Evolutionary conservation across 257 asterid genomes (phyloP), one percentile per base, ranked within the genome.

Genomic region (Fraxinus anomala): DNA sequence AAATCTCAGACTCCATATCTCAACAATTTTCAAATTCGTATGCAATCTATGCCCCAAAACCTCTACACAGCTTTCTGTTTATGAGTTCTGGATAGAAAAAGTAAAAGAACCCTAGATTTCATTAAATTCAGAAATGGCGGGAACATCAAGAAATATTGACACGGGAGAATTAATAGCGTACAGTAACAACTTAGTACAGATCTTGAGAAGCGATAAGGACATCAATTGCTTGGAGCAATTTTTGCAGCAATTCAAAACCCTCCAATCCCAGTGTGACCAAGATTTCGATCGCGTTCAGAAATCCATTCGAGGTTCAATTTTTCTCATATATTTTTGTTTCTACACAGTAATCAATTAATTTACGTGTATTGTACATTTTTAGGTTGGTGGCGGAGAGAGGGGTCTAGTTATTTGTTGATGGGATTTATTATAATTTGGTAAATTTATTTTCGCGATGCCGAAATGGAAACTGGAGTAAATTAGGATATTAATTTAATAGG

Each of bases 171-270:
- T 89, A 56, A 74, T 86, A 65, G 84, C 78, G 34, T 83, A 76
- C 77, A 74, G 94, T 80, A 77, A 85, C 67, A 91, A 89, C 78
- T 84, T 94, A 77, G 81, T 87, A 23, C 84, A 78, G 40, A 69
- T 93, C 4, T 74, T 93, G 83, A 86, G 84, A 40, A 83, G 84
- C 36, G 91, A 85, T 17, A 89, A 85, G 78, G 95, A 91, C 67
- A 42, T 74, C 66, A 79, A 23, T 47, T 75, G 21, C 75, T 87
- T 88, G 73, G 88, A 86, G 80, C 89, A 88, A 69, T 83, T 86
- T 75, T 80, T 84, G 71, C 82, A 80, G 39, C 96, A 87, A 31
- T 86, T 85, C 28, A 73, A 80, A 28, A 78, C 85, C 66, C 91
- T 92, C 73, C 91, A 74, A 24, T 85, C 89, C 34, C 94, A 88